These are phyloP conservation scores for Trichoderma oligosporum DNA, from an alignment of 2,329 filamentous ascomycete genomes.

Conservation along the genomic window DNA sequence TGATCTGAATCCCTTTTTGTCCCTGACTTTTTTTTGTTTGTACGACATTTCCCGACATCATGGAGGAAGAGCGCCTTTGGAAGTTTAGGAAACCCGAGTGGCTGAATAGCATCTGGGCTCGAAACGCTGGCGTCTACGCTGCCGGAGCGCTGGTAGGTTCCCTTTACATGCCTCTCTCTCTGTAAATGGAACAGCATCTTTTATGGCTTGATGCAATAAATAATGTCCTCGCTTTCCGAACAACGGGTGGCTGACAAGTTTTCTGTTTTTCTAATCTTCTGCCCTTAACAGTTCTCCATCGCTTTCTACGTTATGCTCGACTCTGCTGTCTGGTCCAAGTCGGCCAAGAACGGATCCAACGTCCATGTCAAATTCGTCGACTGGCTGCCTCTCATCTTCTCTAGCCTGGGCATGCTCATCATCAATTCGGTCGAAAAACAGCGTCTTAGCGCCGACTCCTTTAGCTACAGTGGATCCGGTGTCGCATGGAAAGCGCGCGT, in stretches of 20 bases:
- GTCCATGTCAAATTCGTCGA: constrained; percentile 63
- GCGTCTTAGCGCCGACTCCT: constrained; percentile 59
- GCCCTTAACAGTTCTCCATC: constrained; percentile 54
- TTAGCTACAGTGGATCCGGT: constrained; percentile 58
- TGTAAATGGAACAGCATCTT: no score
- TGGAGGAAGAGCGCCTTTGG: constrained; percentile 64
- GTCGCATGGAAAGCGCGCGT: constrained; percentile 68
- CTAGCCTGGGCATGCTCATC: constrained; percentile 64
- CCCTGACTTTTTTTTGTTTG: no score
- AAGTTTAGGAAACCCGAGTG: constrained; percentile 65
- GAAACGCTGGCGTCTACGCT: constrained; percentile 60
- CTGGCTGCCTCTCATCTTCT: constrained; percentile 67
- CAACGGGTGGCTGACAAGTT: not conserved
- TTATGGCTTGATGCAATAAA: not conserved
- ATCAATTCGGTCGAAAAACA: constrained; percentile 68
- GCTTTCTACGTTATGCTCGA: constrained; percentile 68
- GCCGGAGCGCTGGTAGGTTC: constrained; percentile 59
- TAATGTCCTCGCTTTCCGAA: not conserved
- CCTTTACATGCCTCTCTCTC: not conserved
- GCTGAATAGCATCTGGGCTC: constrained; percentile 61
- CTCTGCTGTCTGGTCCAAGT: constrained; percentile 63
- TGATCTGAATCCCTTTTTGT: not conserved
- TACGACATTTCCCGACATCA: constrained; percentile 29
- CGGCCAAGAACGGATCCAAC: constrained; percentile 54
- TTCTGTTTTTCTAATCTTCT: no score